Conservation (phyloP, 768 basidiomycete species). For the Tephrocybe sp. region DNA sequence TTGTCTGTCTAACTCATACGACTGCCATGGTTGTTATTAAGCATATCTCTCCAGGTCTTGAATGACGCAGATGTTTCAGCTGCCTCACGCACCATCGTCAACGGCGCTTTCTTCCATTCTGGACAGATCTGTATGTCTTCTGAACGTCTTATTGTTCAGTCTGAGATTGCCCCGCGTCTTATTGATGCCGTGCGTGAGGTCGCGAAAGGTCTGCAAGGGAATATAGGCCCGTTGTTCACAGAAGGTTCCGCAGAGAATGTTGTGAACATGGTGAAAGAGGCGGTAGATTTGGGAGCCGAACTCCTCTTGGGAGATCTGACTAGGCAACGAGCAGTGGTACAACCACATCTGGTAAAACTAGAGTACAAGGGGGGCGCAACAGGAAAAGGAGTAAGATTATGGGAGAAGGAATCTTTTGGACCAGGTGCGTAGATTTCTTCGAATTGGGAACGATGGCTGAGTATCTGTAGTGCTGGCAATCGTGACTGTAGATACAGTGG, state of each 20-base stretch:
- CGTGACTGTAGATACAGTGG: conserved; percentile 42
- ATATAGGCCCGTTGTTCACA: conserved; percentile 36
- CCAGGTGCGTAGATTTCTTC: conserved; percentile 36
- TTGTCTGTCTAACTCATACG: conserved; percentile 35
- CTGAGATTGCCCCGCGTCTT: conserved; percentile 34
- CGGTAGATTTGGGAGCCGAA: conserved; percentile 41
- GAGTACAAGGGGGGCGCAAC: conserved; percentile 34
- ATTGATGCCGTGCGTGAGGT: conserved; percentile 32
- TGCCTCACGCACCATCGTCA: conserved; percentile 49
- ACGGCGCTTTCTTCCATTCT: conserved; percentile 42
- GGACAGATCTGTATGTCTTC: conserved; percentile 62
- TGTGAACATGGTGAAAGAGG: conserved; percentile 41
- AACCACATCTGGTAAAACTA: conserved; percentile 45
- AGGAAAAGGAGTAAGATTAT: conserved; percentile 42
- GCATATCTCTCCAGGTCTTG: conserved; percentile 44
- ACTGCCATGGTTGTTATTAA: too few relatives aligned
- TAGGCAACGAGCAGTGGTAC: conserved; percentile 39
- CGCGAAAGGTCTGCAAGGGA: conserved; percentile 31
- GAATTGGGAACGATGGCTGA: background rate
- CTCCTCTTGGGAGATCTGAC: conserved; percentile 42
- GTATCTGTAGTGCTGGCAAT: conserved; percentile 41
- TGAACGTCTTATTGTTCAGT: conserved; percentile 54
- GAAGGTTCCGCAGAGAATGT: conserved; percentile 45
- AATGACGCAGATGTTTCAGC: conserved; percentile 50
- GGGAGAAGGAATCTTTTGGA: conserved; percentile 62